Percentiles rank a stretch among this genome's conserved stretches.
Evolutionary conservation across 306 rosid species (phyloP).

Genomic region (Sindora glabra): DNA sequence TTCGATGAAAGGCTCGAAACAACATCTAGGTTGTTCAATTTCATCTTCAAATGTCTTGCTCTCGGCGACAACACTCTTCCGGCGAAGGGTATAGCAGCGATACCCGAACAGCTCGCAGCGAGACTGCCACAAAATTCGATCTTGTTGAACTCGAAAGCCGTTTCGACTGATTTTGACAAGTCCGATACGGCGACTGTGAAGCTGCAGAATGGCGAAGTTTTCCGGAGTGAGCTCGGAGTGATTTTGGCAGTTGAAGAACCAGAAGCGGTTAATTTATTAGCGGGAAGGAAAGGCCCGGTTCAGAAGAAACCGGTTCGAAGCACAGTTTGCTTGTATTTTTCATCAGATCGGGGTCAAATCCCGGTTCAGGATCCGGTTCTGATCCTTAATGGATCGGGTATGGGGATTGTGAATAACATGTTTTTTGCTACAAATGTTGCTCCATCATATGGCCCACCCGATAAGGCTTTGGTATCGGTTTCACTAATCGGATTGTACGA

Average conservation of each 20-base stretch:
- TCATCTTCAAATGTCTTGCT: slow-evolving; percentile 84
- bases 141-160: slow-evolving; percentile 40
- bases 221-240: slow-evolving; percentile 60
- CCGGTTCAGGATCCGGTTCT: slow-evolving; percentile 54
- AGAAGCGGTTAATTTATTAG: slow-evolving; percentile 28
- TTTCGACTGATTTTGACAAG: slow-evolving; percentile 28
- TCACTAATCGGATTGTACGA: slow-evolving; percentile 59
- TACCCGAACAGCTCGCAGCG: slow-evolving; percentile 60
- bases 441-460: slow-evolving; percentile 61
- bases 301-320: slow-evolving; percentile 50
- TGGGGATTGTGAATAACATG: slow-evolving; percentile 84
- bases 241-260: slow-evolving; percentile 77
- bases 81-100: slow-evolving; percentile 63
- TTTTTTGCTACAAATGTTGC: slow-evolving; percentile 85
- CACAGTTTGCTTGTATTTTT: slow-evolving; percentile 63
- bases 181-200: slow-evolving; percentile 35
- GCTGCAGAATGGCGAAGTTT: slow-evolving; percentile 49
- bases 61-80: slow-evolving; percentile 88
- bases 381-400: slow-evolving; percentile 70
- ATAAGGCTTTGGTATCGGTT: slow-evolving; percentile 48
- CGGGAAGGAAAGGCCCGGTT: slow-evolving; percentile 24
- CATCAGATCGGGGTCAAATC: slow-evolving; percentile 28
- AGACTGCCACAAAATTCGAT: slow-evolving; percentile 49
- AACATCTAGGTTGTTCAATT: slow-evolving; percentile 65
- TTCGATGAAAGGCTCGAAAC: slow-evolving; percentile 61